phyloP scores from a whole-genome alignment of 2,329 filamentous ascomycete genomes.

The Trichoderma endophyticum region DNA sequence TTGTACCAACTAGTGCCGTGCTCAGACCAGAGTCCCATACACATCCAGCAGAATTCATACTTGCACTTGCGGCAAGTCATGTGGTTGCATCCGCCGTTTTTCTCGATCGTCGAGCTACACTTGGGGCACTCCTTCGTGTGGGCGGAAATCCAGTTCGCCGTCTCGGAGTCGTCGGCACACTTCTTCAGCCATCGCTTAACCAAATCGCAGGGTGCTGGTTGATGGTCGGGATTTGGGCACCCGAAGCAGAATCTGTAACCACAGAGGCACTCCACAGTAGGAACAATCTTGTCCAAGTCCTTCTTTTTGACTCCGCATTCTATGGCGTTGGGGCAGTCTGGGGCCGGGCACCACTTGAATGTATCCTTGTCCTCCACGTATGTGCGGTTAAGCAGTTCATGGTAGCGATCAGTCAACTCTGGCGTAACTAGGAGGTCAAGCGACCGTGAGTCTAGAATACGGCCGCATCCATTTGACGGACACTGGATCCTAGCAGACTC shows the following conservation, averaged over 20 bases:
- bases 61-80: slow-evolving; percentile 97
- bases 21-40: slow-evolving; percentile 98
- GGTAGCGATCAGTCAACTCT: slow-evolving; percentile 64
- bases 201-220: slow-evolving; percentile 84
- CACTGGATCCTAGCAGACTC: slow-evolving; percentile 95
- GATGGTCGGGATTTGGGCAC: slow-evolving; percentile 84
- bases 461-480: slow-evolving; percentile 79
- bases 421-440: slow-evolving; percentile 69
- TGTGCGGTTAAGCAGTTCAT: slow-evolving; percentile 81
- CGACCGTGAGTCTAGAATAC: slow-evolving; percentile 87
- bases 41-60: slow-evolving; percentile 99
- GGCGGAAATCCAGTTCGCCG: slow-evolving; percentile 98
- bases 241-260: slow-evolving; percentile 92
- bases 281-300: slow-evolving; percentile 79
- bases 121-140: slow-evolving; percentile 98
- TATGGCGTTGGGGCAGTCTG: slow-evolving; percentile 92
- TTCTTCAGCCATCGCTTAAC: slow-evolving; percentile 98
- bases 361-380: slow-evolving; percentile 97
- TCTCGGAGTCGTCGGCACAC: slow-evolving; percentile 96
- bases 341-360: slow-evolving; percentile 95
- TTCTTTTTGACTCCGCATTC: slow-evolving; percentile 86
- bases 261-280: slow-evolving; percentile 83
- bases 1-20: slow-evolving; percentile 99
- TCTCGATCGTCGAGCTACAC: slow-evolving; percentile 96
- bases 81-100: slow-evolving; percentile 97